These are phyloP conservation scores for Aspergillus udagawae DNA, from an alignment of 2,329 filamentous ascomycete species.

Conservation along the genomic window DNA sequence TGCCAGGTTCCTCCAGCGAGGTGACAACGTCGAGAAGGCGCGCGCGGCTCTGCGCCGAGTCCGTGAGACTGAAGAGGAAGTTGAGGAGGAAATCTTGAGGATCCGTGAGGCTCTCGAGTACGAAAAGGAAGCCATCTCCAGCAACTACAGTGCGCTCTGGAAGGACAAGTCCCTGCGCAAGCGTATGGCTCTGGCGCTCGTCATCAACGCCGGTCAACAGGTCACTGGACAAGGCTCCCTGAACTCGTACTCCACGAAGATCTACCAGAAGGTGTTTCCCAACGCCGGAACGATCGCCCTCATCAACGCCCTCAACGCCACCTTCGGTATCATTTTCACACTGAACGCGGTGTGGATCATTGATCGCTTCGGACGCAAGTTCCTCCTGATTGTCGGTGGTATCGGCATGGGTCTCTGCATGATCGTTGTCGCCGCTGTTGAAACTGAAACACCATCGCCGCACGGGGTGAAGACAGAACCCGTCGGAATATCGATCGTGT, in stretches of 20 bases:
- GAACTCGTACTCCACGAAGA: constrained; percentile 69
- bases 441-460: constrained; percentile 53
- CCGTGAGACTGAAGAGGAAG: constrained; percentile 60
- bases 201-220: constrained; percentile 68
- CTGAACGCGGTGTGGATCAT: constrained; percentile 70
- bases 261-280: constrained; percentile 68
- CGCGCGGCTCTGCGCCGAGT: constrained; percentile 55
- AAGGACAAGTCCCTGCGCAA: constrained; percentile 66
- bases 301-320: constrained; percentile 72
- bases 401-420: constrained; percentile 68
- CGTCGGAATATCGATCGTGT: constrained; percentile 65
- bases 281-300: constrained; percentile 59
- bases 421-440: constrained; percentile 59
- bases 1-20: constrained; percentile 51
- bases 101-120: constrained; percentile 68
- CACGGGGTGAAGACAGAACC: constrained; percentile 53
- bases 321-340: constrained; percentile 68
- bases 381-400: constrained; percentile 65
- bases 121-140: constrained; percentile 65
- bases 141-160: constrained; percentile 63
- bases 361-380: constrained; percentile 66
- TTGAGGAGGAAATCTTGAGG: constrained; percentile 61
- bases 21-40: constrained; percentile 58
- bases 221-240: constrained; percentile 69
- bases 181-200: constrained; percentile 60